Conservation (phyloP, 2,329 filamentous ascomycete species). For the Penicillium concentricum region DNA sequence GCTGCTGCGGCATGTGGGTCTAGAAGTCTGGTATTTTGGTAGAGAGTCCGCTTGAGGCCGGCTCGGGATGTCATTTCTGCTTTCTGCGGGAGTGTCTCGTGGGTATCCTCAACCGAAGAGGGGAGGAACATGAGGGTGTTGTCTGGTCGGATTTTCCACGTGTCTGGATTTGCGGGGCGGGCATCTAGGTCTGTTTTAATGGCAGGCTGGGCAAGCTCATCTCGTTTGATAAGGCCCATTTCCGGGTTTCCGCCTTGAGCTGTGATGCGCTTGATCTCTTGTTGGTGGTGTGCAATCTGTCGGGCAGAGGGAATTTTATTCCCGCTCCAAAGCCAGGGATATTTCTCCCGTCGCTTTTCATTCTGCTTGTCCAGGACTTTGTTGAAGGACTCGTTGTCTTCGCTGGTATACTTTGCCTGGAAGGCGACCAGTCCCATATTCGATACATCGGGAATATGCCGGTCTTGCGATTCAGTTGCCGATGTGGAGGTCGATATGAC, state of each 20-base stretch:
- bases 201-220: constrained; percentile 48
- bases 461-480: constrained; percentile 36
- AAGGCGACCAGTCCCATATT: constrained; percentile 81
- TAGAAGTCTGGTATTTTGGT: constrained; percentile 77
- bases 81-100: constrained; percentile 63
- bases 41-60: constrained; percentile 72
- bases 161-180: constrained; percentile 72
- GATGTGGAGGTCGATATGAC: constrained; percentile 45
- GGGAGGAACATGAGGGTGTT: constrained; percentile 83
- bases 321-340: constrained; percentile 82
- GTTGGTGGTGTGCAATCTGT: constrained; percentile 55
- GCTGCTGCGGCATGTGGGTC: constrained; percentile 44
- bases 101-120: constrained; percentile 51
- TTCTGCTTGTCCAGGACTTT: constrained; percentile 89
- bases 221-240: constrained; percentile 42
- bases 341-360: constrained; percentile 75
- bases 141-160: constrained; percentile 70
- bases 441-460: constrained; percentile 60
- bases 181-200: constrained; percentile 64
- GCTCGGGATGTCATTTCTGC: constrained; percentile 70
- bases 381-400: constrained; percentile 98
- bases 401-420: constrained; percentile 90
- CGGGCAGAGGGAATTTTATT: constrained; percentile 74
- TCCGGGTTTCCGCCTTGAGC: constrained; percentile 60
- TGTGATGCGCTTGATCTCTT: constrained; percentile 70